Evolutionary conservation across 2,329 filamentous ascomycete species (phyloP).

Genomic region (Colletotrichum cordylinicola): DNA sequence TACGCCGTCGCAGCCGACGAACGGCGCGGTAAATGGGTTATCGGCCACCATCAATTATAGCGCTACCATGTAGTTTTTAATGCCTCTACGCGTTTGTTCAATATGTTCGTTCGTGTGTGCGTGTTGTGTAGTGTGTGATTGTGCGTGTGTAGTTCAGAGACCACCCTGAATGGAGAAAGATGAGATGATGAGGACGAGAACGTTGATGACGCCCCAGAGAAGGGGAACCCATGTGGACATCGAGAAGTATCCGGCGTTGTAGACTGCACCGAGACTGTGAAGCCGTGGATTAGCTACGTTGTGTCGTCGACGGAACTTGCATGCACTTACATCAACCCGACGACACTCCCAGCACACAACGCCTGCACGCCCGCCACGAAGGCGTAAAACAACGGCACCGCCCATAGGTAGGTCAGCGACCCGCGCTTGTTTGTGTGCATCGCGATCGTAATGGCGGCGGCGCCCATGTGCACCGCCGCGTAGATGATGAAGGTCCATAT

Average conservation of each 20-base stretch:
- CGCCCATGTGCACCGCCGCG: conserved; percentile 74
- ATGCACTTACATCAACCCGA: conserved; percentile 74
- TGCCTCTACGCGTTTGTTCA: neutral
- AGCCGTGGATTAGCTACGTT: conserved; percentile 2
- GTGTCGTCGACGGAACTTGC: neutral
- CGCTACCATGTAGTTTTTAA: conserved; percentile 12
- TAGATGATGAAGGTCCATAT: conserved; percentile 87
- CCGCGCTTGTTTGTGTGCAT: conserved; percentile 69
- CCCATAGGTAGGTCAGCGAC: conserved; percentile 70
- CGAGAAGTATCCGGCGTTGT: conserved; percentile 80
- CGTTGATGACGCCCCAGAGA: conserved; percentile 85
- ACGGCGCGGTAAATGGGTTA: neutral
- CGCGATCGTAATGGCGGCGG: conserved; percentile 72
- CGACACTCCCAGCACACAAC: conserved; percentile 79
- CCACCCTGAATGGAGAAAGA: conserved; percentile 94
- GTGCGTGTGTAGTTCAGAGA: conserved; percentile 55
- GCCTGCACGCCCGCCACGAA: conserved; percentile 78
- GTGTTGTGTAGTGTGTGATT: neutral
- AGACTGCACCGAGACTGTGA: conserved; percentile 76
- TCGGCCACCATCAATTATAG: conserved; percentile 12
- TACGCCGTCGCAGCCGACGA: conserved; percentile 31
- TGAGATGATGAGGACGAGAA: conserved; percentile 81
- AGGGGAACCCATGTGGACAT: conserved; percentile 97
- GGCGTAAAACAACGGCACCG: conserved; percentile 73
- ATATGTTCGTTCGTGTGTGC: neutral